Percentiles rank a stretch among this genome's conserved stretches.
phyloP scores from a whole-genome alignment of 768 basidiomycete species.

The Collybiopsis confluens region DNA sequence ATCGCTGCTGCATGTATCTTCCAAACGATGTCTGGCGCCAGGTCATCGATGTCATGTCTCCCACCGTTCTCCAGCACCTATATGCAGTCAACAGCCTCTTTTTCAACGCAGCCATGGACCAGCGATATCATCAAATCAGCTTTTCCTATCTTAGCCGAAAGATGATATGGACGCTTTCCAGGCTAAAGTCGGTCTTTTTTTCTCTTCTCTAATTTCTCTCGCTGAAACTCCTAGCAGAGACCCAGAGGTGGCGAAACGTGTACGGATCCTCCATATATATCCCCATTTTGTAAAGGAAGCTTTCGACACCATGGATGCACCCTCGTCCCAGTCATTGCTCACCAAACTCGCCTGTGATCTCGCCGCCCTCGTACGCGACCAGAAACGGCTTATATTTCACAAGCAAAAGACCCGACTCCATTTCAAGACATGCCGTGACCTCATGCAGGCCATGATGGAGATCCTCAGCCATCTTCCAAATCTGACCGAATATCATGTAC shows the following conservation, averaged over 20 bases:
- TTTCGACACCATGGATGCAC: slow-evolving; percentile 14
- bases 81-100: slow-evolving; percentile 33
- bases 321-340: not conserved
- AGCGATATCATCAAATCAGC: slow-evolving; percentile 43
- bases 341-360: slow-evolving; percentile 11
- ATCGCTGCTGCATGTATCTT: slow-evolving; percentile 7
- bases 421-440: slow-evolving; percentile 31
- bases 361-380: slow-evolving; percentile 29
- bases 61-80: slow-evolving; percentile 27
- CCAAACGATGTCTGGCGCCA: slow-evolving; percentile 32
- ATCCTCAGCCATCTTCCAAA: slow-evolving; percentile 40
- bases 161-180: slow-evolving; percentile 26
- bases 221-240: slow-evolving; percentile 28
- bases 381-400: slow-evolving; percentile 8
- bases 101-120: slow-evolving; percentile 35
- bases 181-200: slow-evolving; percentile 26
- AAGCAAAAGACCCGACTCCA: slow-evolving; percentile 23
- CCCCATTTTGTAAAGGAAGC: slow-evolving; percentile 32
- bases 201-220: not conserved
- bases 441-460: slow-evolving; percentile 36
- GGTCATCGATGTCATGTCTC: slow-evolving; percentile 30
- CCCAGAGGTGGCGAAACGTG: slow-evolving; percentile 42
- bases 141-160: slow-evolving; percentile 43
- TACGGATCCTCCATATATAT: slow-evolving; percentile 44
- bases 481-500: slow-evolving; percentile 45